Evolutionary conservation across 2,329 filamentous ascomycete species (phyloP).

Genomic region (Aspergillus sp.): DNA sequence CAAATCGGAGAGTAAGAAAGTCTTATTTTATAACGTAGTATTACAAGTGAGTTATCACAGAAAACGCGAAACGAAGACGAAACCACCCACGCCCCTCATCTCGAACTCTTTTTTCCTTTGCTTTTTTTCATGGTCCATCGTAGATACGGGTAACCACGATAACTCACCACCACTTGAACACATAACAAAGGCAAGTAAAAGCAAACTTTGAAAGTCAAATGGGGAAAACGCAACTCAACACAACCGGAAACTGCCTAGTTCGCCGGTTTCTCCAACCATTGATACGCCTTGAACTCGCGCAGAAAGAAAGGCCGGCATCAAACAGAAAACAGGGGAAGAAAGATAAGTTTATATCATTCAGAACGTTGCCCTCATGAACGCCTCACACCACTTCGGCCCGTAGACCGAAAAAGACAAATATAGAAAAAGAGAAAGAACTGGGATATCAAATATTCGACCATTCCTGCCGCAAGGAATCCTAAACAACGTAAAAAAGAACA

Average conservation of each 20-base stretch:
- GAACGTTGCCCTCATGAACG: background rate
- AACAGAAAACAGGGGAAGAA: background rate
- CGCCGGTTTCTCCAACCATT: background rate
- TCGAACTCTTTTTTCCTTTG: background rate
- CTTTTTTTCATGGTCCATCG: background rate
- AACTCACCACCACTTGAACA: background rate
- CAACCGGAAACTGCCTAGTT: background rate
- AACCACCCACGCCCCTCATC: background rate
- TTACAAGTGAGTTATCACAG: constrained; percentile 15
- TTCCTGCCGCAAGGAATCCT: background rate
- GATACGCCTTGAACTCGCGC: background rate
- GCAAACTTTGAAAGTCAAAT: background rate
- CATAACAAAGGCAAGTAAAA: background rate
- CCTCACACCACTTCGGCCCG: background rate
- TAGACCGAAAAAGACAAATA: constrained; percentile 6
- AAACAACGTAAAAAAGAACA: background rate
- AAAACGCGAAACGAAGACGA: background rate
- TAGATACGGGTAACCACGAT: background rate
- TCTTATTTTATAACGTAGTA: constrained; percentile 21
- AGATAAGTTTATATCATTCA: constrained; percentile 4
- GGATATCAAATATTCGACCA: constrained; percentile 1
- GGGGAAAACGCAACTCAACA: background rate
- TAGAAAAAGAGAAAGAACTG: constrained; percentile 8
- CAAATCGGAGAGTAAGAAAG: constrained; percentile 7
- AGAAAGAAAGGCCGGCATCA: too few species aligned